Conservation (phyloP, 179 eudicot genomes). For the Patellifolia procumbens region DNA sequence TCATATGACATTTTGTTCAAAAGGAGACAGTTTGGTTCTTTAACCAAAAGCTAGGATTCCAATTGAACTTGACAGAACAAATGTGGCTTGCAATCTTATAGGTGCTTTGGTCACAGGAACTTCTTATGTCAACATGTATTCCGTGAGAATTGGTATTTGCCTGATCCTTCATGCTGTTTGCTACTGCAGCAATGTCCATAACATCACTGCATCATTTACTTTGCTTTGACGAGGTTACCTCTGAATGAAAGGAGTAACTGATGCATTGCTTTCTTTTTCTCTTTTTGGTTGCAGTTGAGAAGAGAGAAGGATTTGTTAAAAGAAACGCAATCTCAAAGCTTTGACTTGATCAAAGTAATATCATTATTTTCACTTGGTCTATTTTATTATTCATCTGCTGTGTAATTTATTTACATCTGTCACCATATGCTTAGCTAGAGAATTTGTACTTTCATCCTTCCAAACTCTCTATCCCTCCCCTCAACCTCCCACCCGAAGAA, state of each 20-base stretch:
- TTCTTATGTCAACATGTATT: not conserved
- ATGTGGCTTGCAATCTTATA: not conserved
- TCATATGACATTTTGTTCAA: too few species aligned
- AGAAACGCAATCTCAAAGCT: slow-evolving; percentile 70
- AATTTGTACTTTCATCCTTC: not conserved
- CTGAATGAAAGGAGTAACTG: slow-evolving; percentile 1
- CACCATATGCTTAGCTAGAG: slow-evolving; percentile 1
- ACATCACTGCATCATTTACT: not conserved
- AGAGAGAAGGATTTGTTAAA: slow-evolving; percentile 71
- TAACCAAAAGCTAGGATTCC: not conserved
- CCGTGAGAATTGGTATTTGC: not conserved
- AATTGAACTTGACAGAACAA: not conserved
- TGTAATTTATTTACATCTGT: not conserved
- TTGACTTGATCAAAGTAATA: slow-evolving; percentile 70
- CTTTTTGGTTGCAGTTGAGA: slow-evolving; percentile 50
- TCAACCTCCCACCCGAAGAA: not conserved
- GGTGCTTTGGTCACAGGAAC: not conserved
- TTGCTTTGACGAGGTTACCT: not conserved
- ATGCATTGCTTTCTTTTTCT: not conserved
- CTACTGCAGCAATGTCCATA: not conserved
- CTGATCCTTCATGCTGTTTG: too few species aligned
- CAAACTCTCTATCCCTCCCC: too few species aligned
- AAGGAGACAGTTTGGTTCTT: not conserved
- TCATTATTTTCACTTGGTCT: too few species aligned
- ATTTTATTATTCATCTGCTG: slow-evolving; percentile 5